Evolutionary conservation across 2,329 filamentous ascomycete species (phyloP).

Genomic region (Xylariaceae sp.): DNA sequence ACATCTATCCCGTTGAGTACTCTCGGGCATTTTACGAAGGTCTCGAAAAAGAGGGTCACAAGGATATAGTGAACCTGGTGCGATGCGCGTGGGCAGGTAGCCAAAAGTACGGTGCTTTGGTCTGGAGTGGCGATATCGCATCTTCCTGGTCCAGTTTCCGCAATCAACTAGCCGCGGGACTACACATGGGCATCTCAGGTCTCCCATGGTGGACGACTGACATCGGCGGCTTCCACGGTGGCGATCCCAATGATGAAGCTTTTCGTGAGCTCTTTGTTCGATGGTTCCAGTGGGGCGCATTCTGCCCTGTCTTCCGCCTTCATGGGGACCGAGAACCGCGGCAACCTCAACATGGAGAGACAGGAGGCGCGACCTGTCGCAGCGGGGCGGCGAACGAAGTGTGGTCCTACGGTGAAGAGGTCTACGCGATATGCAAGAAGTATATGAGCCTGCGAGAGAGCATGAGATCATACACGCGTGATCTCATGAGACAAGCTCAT

Average conservation of each 20-base stretch:
- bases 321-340: constrained; percentile 63
- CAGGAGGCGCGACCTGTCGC: constrained; percentile 38
- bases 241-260: constrained; percentile 48
- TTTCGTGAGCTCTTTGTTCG: constrained; percentile 63
- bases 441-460: constrained; percentile 57
- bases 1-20: constrained; percentile 49
- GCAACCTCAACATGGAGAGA: constrained; percentile 32
- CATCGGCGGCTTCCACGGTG: constrained; percentile 67
- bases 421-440: constrained; percentile 56
- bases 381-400: constrained; percentile 59
- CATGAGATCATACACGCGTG: constrained; percentile 54
- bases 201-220: constrained; percentile 69
- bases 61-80: constrained; percentile 49
- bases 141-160: constrained; percentile 58
- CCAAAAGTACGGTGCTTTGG: constrained; percentile 61
- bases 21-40: constrained; percentile 54
- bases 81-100: constrained; percentile 50
- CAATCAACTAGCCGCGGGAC: constrained; percentile 57
- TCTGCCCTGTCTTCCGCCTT: constrained; percentile 63
- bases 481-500: constrained; percentile 57
- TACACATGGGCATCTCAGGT: constrained; percentile 63
- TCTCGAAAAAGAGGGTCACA: constrained; percentile 44
- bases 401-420: constrained; percentile 60
- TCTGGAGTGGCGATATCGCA: constrained; percentile 62
- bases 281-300: constrained; percentile 68